These are phyloP conservation scores for Tremella mesenterica DNA, from an alignment of 768 basidiomycete genomes.

Conservation along the genomic window DNA sequence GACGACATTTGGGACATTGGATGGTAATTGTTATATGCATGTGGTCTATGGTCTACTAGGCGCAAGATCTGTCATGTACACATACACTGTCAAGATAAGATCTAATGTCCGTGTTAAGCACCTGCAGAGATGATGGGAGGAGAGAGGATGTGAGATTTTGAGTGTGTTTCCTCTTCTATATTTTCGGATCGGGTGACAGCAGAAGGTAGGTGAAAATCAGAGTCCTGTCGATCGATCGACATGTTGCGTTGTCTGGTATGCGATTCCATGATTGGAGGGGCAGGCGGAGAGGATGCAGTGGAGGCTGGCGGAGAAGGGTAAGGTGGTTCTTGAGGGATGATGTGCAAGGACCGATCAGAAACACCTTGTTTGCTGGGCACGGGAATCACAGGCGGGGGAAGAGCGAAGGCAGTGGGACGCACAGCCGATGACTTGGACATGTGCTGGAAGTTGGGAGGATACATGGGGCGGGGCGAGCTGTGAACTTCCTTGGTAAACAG, in stretches of 20 bases:
- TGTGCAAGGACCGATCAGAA: too few relatives aligned
- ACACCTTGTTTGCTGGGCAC: not conserved
- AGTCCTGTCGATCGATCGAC: not conserved
- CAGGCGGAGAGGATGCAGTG: not conserved
- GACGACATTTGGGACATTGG: constrained; percentile 19
- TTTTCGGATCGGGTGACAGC: not conserved
- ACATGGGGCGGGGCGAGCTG: constrained; percentile 27
- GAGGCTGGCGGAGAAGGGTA: not conserved
- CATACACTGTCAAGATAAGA: not conserved
- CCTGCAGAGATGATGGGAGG: too few relatives aligned
- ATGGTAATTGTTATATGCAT: constrained; percentile 11
- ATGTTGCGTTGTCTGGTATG: not conserved
- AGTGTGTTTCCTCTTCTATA: not conserved
- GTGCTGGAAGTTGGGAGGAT: constrained; percentile 8
- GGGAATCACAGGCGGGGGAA: not conserved
- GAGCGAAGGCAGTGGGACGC: constrained; percentile 3
- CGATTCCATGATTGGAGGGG: not conserved
- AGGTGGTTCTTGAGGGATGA: constrained; percentile 4
- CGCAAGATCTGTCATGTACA: not conserved
- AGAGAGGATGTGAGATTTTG: not conserved
- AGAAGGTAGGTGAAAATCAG: not conserved
- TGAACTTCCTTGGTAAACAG: constrained; percentile 12
- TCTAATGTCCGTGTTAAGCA: too few relatives aligned
- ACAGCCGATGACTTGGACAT: constrained; percentile 18
- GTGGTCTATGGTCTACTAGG: not conserved